Conservation (phyloP, 805 yeast species). For the Candida krabiensis region DNA sequence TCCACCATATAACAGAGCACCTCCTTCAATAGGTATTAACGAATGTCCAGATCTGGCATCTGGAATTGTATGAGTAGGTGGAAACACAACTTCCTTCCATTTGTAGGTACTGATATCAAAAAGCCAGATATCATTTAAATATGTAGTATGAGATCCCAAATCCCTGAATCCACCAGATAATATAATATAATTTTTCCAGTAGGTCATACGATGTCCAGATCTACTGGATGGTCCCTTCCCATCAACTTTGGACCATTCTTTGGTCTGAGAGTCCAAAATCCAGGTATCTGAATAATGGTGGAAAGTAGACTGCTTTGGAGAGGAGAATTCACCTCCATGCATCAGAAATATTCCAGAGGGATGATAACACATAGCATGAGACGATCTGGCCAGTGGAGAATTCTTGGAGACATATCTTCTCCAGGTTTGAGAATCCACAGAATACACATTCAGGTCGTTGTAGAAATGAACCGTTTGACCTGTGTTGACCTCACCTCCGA, state of each 20-base stretch:
- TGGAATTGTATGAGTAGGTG: slow-evolving; percentile 76
- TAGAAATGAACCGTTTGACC: slow-evolving; percentile 62
- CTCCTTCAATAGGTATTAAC: slow-evolving; percentile 73
- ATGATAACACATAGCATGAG: slow-evolving; percentile 91
- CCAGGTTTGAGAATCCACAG: slow-evolving; percentile 81
- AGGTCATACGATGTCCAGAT: slow-evolving; percentile 88
- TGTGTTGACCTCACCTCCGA: slow-evolving; percentile 82
- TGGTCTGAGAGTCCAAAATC: slow-evolving; percentile 80
- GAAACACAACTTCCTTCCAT: slow-evolving; percentile 89
- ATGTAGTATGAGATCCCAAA: slow-evolving; percentile 78
- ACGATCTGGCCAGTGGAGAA: slow-evolving; percentile 88
- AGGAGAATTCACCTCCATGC: slow-evolving; percentile 97
- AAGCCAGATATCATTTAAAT: slow-evolving; percentile 85
- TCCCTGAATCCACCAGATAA: slow-evolving; percentile 94
- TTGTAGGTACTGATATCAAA: slow-evolving; percentile 87
- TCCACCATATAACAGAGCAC: slow-evolving; percentile 89
- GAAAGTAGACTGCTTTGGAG: slow-evolving; percentile 93
- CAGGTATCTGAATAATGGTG: slow-evolving; percentile 97
- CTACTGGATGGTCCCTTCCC: slow-evolving; percentile 78
- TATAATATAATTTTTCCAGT: slow-evolving; percentile 87
- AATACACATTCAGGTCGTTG: slow-evolving; percentile 76
- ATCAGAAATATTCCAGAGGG: slow-evolving; percentile 83
- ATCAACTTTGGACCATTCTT: slow-evolving; percentile 91
- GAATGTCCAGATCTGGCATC: slow-evolving; percentile 96
- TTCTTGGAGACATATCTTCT: slow-evolving; percentile 75